Base-by-base conservation (phyloP, 306 rosid genomes). In the Quercus robur region DNA sequence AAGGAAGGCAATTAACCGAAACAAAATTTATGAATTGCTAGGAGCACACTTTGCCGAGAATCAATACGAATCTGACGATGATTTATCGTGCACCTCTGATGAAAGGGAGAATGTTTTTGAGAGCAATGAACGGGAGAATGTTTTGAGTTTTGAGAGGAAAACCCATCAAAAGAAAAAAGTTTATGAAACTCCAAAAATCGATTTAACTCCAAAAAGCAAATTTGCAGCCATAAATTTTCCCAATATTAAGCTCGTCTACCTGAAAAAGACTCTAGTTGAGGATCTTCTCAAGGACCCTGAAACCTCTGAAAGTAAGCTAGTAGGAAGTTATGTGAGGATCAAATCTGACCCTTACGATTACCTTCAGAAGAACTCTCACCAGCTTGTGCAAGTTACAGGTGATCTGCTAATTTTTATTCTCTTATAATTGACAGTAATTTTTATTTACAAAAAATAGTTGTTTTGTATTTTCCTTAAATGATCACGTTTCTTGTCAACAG, bases 321-420 rank as follows among this genome's bases (percentile, higher is more conserved):
- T 86, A 70, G 93, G 98, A 71, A 90, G 97, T 82, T 88, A 91
- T 84, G 85, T 94, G 71, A 88, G 97, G 86, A 86, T 84, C 70
- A 94, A 77, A 83, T 75, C 90, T 62, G 97, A 92, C 75, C 97
- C 94, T 4, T 86, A 92, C 76, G 97, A 94, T 81, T 91, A 86
- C 76, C 91, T 85, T 74, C 98, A 89, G 91, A 94, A 85, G 75
- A 89, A 92, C 76, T 86, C 97, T 70, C 91, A 92, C 81, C 88
- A 79, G 84, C 97, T 94, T 31, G 88, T 92, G 74, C 98, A 88
- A 83, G 91, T 94, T 70, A 83, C 86, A 76, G 92, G 97, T 93
- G 81, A 74, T 73, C 63, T 58, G 38, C 70, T 77, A 20, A 56
- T 56, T 41, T 44, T 4, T 54, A 23, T 17, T 31, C n/a, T 74